Conservation (phyloP, 2,329 filamentous ascomycete species). For the Fusarium poae region DNA sequence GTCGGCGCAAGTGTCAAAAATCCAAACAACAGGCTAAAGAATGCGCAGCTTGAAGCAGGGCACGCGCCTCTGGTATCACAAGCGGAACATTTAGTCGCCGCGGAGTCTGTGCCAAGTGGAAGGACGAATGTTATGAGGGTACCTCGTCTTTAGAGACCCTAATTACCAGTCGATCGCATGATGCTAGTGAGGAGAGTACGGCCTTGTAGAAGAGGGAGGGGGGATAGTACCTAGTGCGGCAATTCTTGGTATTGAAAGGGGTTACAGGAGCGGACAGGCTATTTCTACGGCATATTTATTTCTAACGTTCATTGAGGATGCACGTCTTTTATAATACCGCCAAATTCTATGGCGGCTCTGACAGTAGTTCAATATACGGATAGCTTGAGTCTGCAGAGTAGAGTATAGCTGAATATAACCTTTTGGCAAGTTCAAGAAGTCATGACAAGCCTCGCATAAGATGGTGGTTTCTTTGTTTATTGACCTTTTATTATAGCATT, state of each 20-base stretch:
- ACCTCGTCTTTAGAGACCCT: neutral
- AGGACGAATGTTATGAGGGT: neutral
- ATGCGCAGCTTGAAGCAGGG: neutral
- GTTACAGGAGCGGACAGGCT: neutral
- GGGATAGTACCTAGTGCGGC: neutral
- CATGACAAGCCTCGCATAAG: neutral
- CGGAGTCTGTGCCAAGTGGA: neutral
- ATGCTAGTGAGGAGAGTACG: neutral
- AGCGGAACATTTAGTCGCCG: neutral
- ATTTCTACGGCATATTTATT: neutral
- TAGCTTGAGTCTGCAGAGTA: neutral
- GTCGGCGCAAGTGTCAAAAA: neutral
- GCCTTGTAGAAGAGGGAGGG: neutral
- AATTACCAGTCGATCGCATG: neutral
- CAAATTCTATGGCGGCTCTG: neutral
- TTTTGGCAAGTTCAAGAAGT: neutral
- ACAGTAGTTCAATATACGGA: neutral
- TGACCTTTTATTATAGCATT: constrained; percentile 7
- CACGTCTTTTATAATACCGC: neutral
- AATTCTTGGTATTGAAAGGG: neutral
- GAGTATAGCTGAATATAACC: neutral
- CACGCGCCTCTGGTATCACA: neutral
- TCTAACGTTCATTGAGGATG: neutral
- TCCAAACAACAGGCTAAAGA: neutral
- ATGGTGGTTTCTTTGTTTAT: neutral